A percentile compares a stretch with the other conserved stretches of the same genome.
phyloP scores from a whole-genome alignment of 2,329 filamentous ascomycete genomes.

The Botrytis fabae region DNA sequence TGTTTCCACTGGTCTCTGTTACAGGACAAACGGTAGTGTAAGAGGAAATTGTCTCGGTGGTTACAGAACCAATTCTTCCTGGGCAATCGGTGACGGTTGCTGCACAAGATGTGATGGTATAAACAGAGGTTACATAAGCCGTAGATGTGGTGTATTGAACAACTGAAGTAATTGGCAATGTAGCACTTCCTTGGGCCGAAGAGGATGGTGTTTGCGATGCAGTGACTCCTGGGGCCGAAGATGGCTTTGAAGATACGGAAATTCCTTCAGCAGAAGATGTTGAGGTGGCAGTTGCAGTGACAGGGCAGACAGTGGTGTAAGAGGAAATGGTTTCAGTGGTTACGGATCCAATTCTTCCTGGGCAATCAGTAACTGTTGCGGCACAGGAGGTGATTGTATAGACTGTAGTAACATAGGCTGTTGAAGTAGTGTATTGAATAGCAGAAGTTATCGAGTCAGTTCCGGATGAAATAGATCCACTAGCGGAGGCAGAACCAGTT shows the following conservation, averaged over 20 bases:
- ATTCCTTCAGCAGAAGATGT: slow-evolving; percentile 43
- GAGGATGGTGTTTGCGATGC: neutral
- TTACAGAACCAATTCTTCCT: slow-evolving; percentile 35
- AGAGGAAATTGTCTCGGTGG: slow-evolving; percentile 43
- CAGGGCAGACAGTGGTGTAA: slow-evolving; percentile 44
- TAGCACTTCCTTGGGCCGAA: neutral
- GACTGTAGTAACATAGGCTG: slow-evolving; percentile 50
- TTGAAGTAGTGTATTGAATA: slow-evolving; percentile 6
- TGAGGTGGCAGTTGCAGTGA: slow-evolving; percentile 29
- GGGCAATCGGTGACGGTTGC: slow-evolving; percentile 54
- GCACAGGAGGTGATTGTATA: slow-evolving; percentile 54
- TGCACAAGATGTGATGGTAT: slow-evolving; percentile 53
- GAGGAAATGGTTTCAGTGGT: slow-evolving; percentile 43
- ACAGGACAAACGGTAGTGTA: slow-evolving; percentile 45
- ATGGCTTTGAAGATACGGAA: neutral
- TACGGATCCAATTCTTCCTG: slow-evolving; percentile 39
- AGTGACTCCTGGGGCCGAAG: neutral
- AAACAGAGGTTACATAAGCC: slow-evolving; percentile 50
- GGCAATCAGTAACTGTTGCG: slow-evolving; percentile 52
- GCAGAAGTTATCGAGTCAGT: neutral
- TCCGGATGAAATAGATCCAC: neutral
- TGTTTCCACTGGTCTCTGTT: slow-evolving; percentile 36
- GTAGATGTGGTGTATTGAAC: slow-evolving; percentile 43
- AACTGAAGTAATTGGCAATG: neutral
- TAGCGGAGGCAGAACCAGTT: neutral